A percentile compares a stretch with the other conserved stretches of the same genome.
Conservation (phyloP, 768 basidiomycete species). For the Podaxis carcinomalis region DNA sequence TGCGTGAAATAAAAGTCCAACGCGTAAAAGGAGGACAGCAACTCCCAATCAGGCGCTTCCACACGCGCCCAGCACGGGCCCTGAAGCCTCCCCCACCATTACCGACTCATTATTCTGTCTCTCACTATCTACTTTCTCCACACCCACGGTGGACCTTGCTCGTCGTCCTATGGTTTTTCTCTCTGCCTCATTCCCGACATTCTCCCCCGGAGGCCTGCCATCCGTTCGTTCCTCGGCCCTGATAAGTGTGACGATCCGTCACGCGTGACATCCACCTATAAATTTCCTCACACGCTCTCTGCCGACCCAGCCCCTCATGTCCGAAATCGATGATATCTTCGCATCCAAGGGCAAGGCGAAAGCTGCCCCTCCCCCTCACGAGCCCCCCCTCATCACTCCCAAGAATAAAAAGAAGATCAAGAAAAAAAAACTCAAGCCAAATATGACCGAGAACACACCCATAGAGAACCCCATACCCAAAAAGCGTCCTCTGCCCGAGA, state of each 20-base stretch:
- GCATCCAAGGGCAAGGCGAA: constrained; percentile 43
- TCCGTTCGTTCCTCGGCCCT: not conserved
- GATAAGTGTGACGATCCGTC: not conserved
- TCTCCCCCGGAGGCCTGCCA: not conserved
- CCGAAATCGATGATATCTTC: constrained; percentile 88
- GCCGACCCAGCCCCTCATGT: constrained; percentile 31
- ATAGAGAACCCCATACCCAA: constrained; percentile 17
- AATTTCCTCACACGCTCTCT: not conserved
- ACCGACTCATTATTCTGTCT: not conserved
- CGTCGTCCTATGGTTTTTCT: not conserved
- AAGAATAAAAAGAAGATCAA: constrained; percentile 44
- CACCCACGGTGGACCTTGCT: not conserved
- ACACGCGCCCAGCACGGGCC: constrained; percentile 7
- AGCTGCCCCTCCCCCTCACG: constrained; percentile 14
- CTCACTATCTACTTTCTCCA: not conserved
- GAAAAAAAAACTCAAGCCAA: constrained; percentile 26
- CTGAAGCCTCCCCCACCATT: not conserved
- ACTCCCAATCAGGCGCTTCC: constrained; percentile 10
- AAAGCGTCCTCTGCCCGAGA: constrained; percentile 49
- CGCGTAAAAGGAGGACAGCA: not conserved
- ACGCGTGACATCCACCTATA: constrained; percentile 13
- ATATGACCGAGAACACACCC: not conserved
- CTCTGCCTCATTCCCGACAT: not conserved
- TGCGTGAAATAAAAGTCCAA: constrained; percentile 10
- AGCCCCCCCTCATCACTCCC: constrained; percentile 25